These are phyloP conservation scores for Russula griseocarnosa DNA, from an alignment of 768 basidiomycete species.

Conservation along the genomic window DNA sequence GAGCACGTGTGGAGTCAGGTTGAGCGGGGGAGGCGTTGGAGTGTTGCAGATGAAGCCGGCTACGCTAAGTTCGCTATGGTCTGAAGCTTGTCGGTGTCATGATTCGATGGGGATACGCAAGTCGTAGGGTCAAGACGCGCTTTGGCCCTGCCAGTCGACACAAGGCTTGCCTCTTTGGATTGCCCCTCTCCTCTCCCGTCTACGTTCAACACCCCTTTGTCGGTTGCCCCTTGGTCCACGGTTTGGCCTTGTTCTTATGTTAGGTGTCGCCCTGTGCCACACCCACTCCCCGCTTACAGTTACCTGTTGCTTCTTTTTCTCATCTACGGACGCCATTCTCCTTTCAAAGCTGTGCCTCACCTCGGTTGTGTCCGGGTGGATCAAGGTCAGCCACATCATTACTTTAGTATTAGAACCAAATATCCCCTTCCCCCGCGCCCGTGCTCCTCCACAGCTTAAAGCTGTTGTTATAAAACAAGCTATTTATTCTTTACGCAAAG, in stretches of 20 bases:
- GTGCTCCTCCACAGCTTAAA: constrained; percentile 29
- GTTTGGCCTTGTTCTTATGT: constrained; percentile 24
- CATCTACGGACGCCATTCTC: constrained; percentile 73
- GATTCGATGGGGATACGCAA: constrained; percentile 37
- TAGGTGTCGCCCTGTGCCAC: constrained; percentile 26
- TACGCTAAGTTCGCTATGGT: constrained; percentile 34
- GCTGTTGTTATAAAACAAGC: constrained; percentile 25
- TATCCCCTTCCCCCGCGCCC: constrained; percentile 30
- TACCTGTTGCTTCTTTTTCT: constrained; percentile 38
- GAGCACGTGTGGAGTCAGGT: constrained; percentile 45
- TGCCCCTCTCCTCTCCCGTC: constrained; percentile 16
- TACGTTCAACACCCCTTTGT: constrained; percentile 21
- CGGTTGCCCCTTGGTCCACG: constrained; percentile 24
- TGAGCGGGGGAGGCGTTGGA: constrained; percentile 45
- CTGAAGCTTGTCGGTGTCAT: constrained; percentile 40
- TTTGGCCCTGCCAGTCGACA: constrained; percentile 21
- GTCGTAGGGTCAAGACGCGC: constrained; percentile 23
- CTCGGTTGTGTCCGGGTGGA: constrained; percentile 13
- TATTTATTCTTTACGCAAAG: constrained; percentile 24
- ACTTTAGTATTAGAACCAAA: constrained; percentile 24
- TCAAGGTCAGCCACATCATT: constrained; percentile 19
- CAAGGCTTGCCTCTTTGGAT: constrained; percentile 16
- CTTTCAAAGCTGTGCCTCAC: constrained; percentile 46
- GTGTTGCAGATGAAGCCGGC: constrained; percentile 34
- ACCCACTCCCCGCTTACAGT: constrained; percentile 35